These are phyloP conservation scores for Gossypium schwendimanii DNA, from an alignment of 441 rosid genomes.

Conservation along the genomic window DNA sequence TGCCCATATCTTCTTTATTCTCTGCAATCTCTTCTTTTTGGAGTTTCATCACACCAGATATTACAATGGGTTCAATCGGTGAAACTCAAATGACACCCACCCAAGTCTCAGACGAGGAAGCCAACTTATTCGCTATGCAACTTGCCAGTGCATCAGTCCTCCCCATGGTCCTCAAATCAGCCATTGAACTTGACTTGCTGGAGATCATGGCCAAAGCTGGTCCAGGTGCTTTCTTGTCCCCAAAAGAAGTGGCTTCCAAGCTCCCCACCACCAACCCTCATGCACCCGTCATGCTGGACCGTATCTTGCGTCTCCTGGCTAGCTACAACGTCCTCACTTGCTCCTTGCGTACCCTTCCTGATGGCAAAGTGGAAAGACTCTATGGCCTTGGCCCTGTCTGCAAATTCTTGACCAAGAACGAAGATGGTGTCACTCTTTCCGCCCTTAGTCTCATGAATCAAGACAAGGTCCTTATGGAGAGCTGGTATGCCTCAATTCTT, in stretches of 20 bases:
- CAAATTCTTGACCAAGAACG: slow-evolving; percentile 62
- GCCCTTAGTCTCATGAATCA: slow-evolving; percentile 64
- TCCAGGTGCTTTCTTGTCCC: slow-evolving; percentile 36
- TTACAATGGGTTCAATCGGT: slow-evolving; percentile 42
- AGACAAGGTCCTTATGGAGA: slow-evolving; percentile 79
- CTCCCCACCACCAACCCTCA: slow-evolving; percentile 55
- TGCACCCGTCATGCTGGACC: slow-evolving; percentile 59
- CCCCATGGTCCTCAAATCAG: slow-evolving; percentile 65
- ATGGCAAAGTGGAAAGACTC: slow-evolving; percentile 45
- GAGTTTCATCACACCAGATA: not conserved
- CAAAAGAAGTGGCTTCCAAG: slow-evolving; percentile 36
- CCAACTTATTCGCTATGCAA: slow-evolving; percentile 57
- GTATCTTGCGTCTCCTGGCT: slow-evolving; percentile 57
- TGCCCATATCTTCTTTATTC: not conserved
- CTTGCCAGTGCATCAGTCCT: slow-evolving; percentile 57
- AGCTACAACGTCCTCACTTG: slow-evolving; percentile 49
- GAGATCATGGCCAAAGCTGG: slow-evolving; percentile 59
- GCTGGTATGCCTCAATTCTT: slow-evolving; percentile 40
- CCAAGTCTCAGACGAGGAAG: slow-evolving; percentile 57
- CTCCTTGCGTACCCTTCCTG: slow-evolving; percentile 32
- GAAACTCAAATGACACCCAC: slow-evolving; percentile 65
- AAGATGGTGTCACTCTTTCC: slow-evolving; percentile 59
- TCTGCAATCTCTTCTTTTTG: not conserved
- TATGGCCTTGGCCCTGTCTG: slow-evolving; percentile 62
- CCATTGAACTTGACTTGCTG: slow-evolving; percentile 66